Evolutionary conservation across 78 protist species (phyloP), one percentile per base, ranked within the genome.

Genomic region (Paratrimastix pyriformis): DNA sequence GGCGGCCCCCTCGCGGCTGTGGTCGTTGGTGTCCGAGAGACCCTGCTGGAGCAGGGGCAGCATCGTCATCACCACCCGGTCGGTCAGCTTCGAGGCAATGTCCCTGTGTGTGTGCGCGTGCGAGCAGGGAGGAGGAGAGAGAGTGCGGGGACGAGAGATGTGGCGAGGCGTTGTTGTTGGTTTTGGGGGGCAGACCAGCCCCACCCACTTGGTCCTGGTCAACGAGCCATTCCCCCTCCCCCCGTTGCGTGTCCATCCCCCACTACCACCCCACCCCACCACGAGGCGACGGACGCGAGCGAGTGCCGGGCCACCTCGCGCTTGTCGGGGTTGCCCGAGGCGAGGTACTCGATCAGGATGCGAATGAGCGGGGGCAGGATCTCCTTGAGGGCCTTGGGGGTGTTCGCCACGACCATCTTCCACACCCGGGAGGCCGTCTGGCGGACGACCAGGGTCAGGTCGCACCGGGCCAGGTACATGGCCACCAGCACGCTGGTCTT

Each of bases 321-420:
- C n/a, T n/a, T n/a, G n/a, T n/a, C n/a, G n/a, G n/a, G n/a, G n/a
- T n/a, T n/a, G n/a, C n/a, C n/a, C n/a, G n/a, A n/a, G n/a, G n/a
- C n/a, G 37, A 90, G 87, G 0, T 59, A 65, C 48, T 35, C 33
- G 68, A 91, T 79, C 44, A 91, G 65, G 57, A 76, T 80, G 5
- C 45, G 72, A 72, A 88, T 84, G 60, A 91, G 86, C 45, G 65
- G 35, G 44, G 85, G 57, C 33, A 87, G 72, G 52, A 85, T 60
- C 48, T 82, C 88, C 59, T 85, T 75, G 66, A 91, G 76, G 42
- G 88, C 81, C 74, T 83, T 86, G 64, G 87, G 77, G 39, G 92
- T 80, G 80, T 86, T 77, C 62, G 2, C 7, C 32, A 91, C 92
- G 44, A 88, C 84, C 32, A 35, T 62, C 89, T 91, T 91, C 95